A percentile compares a stretch with the other conserved stretches of the same genome.
These are phyloP conservation scores for Ilex aquifolium DNA, from an alignment of 257 asterid genomes.

Conservation along the genomic window DNA sequence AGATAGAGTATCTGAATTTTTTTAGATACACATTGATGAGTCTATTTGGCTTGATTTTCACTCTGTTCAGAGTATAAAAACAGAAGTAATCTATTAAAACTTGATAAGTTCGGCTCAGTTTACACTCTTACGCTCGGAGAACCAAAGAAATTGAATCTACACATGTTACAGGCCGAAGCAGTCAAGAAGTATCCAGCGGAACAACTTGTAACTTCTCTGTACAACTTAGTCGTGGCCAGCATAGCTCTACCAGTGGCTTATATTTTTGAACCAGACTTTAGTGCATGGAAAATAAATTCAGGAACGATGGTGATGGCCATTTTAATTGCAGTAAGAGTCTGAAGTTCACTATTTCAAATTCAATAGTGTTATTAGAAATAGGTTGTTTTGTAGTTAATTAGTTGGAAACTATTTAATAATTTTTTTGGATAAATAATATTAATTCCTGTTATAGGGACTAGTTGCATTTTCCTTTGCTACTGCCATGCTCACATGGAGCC, in stretches of 20 bases:
- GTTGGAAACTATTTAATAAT: too few species aligned
- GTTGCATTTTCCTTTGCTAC: background rate
- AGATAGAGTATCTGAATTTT: too few species aligned
- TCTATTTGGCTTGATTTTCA: too few species aligned
- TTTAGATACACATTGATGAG: too few species aligned
- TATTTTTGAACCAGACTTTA: constrained; percentile 16
- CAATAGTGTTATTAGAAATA: background rate
- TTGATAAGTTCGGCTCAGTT: too few species aligned
- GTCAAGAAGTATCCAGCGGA: background rate
- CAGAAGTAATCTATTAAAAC: too few species aligned
- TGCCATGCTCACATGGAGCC: background rate
- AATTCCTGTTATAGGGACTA: background rate
- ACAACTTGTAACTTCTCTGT: constrained; percentile 21
- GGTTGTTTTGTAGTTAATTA: too few species aligned
- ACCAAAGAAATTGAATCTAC: too few species aligned
- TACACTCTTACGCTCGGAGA: too few species aligned
- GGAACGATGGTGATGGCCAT: background rate
- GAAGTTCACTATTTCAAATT: background rate
- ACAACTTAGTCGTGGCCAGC: constrained; percentile 4
- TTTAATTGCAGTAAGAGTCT: constrained; percentile 10
- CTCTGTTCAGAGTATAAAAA: too few species aligned
- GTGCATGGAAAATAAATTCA: constrained; percentile 16
- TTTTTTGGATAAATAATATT: too few species aligned
- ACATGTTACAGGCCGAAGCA: constrained; percentile 14
- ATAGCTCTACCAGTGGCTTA: constrained; percentile 15